These are phyloP conservation scores for Nemania bipapillata DNA, from an alignment of 2,329 filamentous ascomycete genomes.

Conservation along the genomic window DNA sequence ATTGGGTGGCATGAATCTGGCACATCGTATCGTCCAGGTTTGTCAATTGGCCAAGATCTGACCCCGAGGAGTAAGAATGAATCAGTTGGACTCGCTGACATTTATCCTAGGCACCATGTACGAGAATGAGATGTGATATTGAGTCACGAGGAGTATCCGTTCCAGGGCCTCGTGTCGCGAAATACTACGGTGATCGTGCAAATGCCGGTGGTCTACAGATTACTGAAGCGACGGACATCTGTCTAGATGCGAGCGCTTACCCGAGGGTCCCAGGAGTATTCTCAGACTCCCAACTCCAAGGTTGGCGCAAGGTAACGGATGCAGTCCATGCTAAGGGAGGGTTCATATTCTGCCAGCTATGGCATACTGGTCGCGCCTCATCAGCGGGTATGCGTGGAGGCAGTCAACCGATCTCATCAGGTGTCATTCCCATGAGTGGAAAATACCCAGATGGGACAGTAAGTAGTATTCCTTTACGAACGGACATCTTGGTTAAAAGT, in stretches of 20 bases:
- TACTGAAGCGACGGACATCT: constrained; percentile 66
- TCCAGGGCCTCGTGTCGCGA: constrained; percentile 47
- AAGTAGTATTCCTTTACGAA: not conserved
- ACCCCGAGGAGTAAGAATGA: not conserved
- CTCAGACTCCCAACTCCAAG: constrained; percentile 61
- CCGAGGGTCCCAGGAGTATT: constrained; percentile 65
- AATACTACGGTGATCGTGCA: constrained; percentile 46
- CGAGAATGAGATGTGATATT: constrained; percentile 49
- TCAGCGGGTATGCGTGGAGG: constrained; percentile 43
- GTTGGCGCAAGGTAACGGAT: constrained; percentile 67
- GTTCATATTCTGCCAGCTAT: constrained; percentile 69
- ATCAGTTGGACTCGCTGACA: not conserved
- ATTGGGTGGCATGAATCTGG: constrained; percentile 50
- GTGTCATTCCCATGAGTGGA: constrained; percentile 48
- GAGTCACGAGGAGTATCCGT: constrained; percentile 52
- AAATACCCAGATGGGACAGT: constrained; percentile 48
- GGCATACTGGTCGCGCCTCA: constrained; percentile 66
- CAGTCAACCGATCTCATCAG: constrained; percentile 43
- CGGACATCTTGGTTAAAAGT: not conserved
- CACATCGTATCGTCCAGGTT: constrained; percentile 55
- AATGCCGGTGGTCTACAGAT: constrained; percentile 58
- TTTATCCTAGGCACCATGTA: constrained; percentile 45
- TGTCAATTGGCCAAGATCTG: constrained; percentile 25
- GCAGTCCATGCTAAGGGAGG: constrained; percentile 68
- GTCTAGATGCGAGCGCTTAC: constrained; percentile 60